Base-by-base conservation (phyloP, 257 asterid species). In the Asclepias syriaca region DNA sequence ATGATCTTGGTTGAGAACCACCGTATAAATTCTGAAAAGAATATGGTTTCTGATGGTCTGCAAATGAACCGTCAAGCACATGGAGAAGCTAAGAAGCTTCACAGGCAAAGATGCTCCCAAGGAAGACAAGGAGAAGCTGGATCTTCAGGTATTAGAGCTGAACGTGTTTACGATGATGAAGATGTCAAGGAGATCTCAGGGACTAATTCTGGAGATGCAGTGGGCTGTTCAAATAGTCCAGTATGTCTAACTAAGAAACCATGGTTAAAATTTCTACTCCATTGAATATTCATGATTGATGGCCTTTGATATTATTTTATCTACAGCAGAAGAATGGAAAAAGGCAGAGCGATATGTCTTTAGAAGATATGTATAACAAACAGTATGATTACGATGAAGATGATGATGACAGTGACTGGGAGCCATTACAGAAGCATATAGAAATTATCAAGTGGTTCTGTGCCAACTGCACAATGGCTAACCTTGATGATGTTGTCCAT, bases 401-500 rank as follows among this genome's bases (percentile, higher is more conserved):
- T 14, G 97, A 90, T 14, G 96, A 90, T 37, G 96, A 91, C 88
- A 77, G 85, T 55, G 86, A 85, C 64, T 85, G 90, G 90, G 86
- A 83, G 49, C 90, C 91, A n/a, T 64, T 79, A 54, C 79, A 73
- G 29, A 79, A 72, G 53, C 83, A 75, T 56, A 50, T 83, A 21
- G 84, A 82, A 78, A 75, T 86, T 64, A 64, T 80, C 22, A 90
- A 85, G 84, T 95, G 99, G 99, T 92, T 90, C 85, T 95, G 98
- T 81, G 83, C 84, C 76, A 95, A 95, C 80, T 95, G 99, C 81
- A 90, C 98, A 2, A 82, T 92, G 92, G 84, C 70, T 71, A 95
- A 95, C 78, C 72, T 85, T 68, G 95, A 84, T 32, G 82, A 29
- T 58, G 81, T 79, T 70, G 68, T 75, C 32, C 85, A 84, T 72